Base-by-base conservation (phyloP, 2,329 filamentous ascomycete genomes). In the Cladophialophora psammophila region DNA sequence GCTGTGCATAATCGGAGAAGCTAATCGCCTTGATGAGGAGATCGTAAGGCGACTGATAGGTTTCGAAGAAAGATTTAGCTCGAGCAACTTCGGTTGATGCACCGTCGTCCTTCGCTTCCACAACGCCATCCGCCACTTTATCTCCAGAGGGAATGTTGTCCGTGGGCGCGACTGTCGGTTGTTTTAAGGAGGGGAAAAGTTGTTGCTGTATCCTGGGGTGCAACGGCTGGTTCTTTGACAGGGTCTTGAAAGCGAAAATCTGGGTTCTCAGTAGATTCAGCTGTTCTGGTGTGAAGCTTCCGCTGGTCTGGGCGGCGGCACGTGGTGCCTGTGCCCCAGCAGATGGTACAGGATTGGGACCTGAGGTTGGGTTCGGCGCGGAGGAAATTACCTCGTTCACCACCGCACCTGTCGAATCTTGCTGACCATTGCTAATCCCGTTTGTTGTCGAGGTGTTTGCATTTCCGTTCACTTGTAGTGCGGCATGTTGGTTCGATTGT, bases 171-270 rank as follows among this genome's bases (percentile, higher is more conserved):
- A 76, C 76, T 70, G 75, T 77, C 20, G 70, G 67, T 69, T 79
- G 79, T 70, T 80, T 74, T 76, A 78, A 89, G 53, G 90, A 85
- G 3, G 69, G 68, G 76, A 94, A 96, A 42, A 98, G 89, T 57
- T 91, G 88, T 75, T 94, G 91, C 76, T 96, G 93, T 71, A 97
- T 86, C 69, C 88, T 86, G 35, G 87, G 80, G 0, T 94, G 93
- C 3, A 98, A 88, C 0, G 93, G 90, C 13, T 91, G 85, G 72
- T 97, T 97, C 79, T 95, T 96, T 5, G 92, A 90, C 3, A 99
- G 84, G 72, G 93, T 86, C 79, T 96, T 96, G 80, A 97, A 98
- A 0, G 94, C 94, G 73, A 90, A 86, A 59, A 98, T 97, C 77
- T 99, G 95, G 71, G 91, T 90, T 67, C 92, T 86, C 9, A 99